Base-by-base conservation (phyloP, 1,139 yeast species). In the Torulaspora globosa region DNA sequence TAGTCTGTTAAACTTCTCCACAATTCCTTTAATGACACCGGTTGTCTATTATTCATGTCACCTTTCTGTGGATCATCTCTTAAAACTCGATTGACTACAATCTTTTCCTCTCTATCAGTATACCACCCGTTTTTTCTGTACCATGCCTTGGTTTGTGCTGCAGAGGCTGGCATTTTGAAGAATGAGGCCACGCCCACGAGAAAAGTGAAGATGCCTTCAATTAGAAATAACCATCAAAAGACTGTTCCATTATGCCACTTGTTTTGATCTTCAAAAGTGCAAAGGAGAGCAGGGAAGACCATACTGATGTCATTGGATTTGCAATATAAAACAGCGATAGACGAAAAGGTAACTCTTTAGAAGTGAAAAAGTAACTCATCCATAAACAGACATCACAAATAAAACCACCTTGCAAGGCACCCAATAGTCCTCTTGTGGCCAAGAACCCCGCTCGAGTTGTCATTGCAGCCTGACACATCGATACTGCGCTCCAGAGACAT, bases 61-160 rank as follows among this genome's bases (percentile, higher is more conserved):
- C 86, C 85, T 63, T 82, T 82, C 1, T 76, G 66, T 5, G 88
- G 87, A 56, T 82, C 89, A 60, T 82, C 86, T 55, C 87, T 66
- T 44, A 82, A 67, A 1, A 82, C 70, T 48, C 80, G 71, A 55
- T 82, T 82, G 12, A 80, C 85, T 26, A 79, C 72, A 42, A 82
- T 80, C 47, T 75, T 78, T 52, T 76, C 80, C 56, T 82, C 85
- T 23, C 78, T 70, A 5, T 78, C 82, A 8, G 75, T 75, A 53
- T 76, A 81, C 85, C 85, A 81, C 12, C 86, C 85, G 23, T 75
- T 71, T 5, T 72, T 72, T 19, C 76, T 68, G 50, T 70, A 71
- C 72, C 75, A 72, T 2, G 59, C 55, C 50, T 74, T 76, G n/a
- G 85, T 80, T 52, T 78, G 78, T 1, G 72, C 75, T 0, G 75